phyloP scores from a whole-genome alignment of 345 rosid species.

The Eutrema heterophyllum region DNA sequence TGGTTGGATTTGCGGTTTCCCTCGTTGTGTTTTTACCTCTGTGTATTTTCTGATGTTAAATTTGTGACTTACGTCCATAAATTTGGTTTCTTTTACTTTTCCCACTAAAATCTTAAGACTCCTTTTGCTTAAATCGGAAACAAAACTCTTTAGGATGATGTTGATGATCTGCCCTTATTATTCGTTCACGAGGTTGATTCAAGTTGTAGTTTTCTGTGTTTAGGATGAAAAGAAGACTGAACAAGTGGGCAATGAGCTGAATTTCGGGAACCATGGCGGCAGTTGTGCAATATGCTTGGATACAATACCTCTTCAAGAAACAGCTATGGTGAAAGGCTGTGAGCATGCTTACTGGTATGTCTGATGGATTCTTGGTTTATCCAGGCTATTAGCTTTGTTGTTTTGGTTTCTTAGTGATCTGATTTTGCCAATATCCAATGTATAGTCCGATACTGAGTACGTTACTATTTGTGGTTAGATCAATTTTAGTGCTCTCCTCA shows the following conservation, averaged over 20 bases:
- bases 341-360: slow-evolving; percentile 97
- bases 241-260: slow-evolving; percentile 26
- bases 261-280: slow-evolving; percentile 63
- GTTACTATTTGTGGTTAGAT: background rate
- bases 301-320: slow-evolving; percentile 75
- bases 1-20: background rate
- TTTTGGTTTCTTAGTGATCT: background rate
- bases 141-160: background rate
- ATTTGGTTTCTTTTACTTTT: background rate
- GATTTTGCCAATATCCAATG: background rate
- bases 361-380: background rate
- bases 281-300: slow-evolving; percentile 85
- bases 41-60: background rate
- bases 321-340: slow-evolving; percentile 91
- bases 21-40: background rate
- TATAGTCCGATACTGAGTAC: background rate
- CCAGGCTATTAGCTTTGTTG: background rate
- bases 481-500: background rate
- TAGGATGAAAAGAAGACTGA: slow-evolving; percentile 43
- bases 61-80: background rate
- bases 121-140: background rate
- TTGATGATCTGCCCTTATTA: background rate
- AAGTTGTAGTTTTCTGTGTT: background rate
- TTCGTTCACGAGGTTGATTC: background rate
- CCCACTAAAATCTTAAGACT: background rate